These are phyloP conservation scores for Amniculicola lignicola DNA, from an alignment of 495 filamentous ascomycete genomes.

Conservation along the genomic window DNA sequence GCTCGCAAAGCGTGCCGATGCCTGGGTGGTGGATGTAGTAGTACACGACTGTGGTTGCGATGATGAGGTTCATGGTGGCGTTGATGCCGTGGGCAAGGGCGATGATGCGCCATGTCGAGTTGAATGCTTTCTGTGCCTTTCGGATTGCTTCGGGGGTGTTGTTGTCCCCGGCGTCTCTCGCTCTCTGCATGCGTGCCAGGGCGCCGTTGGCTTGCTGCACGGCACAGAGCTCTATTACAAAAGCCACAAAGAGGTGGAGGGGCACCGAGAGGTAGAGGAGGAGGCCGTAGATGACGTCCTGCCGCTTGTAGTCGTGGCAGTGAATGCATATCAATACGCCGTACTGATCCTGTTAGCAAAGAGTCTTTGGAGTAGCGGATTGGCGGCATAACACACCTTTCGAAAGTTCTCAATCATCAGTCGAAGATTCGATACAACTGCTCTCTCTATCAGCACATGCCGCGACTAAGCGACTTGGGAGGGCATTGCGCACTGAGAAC, in stretches of 20 bases:
- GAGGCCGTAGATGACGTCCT: constrained; percentile 72
- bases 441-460: background rate
- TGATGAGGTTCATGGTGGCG: constrained; percentile 70
- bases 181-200: constrained; percentile 59
- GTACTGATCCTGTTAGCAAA: constrained; percentile 56
- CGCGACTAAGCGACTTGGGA: background rate
- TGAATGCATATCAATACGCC: constrained; percentile 88
- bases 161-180: constrained; percentile 39
- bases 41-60: constrained; percentile 85
- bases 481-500: constrained; percentile 56
- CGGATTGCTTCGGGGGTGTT: constrained; percentile 49
- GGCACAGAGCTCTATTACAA: constrained; percentile 78
- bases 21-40: constrained; percentile 85
- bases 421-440: constrained; percentile 87
- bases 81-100: constrained; percentile 78
- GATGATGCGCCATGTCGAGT: constrained; percentile 72
- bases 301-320: constrained; percentile 80
- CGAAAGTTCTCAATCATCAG: constrained; percentile 95
- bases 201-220: constrained; percentile 68
- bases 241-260: constrained; percentile 83
- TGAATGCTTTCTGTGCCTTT: constrained; percentile 52
- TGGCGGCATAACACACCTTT: constrained; percentile 58
- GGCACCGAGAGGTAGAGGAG: constrained; percentile 81
- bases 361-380: background rate
- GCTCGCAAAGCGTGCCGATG: constrained; percentile 84